phyloP scores from a whole-genome alignment of 768 basidiomycete genomes.

The Psilocybe cyanescens region DNA sequence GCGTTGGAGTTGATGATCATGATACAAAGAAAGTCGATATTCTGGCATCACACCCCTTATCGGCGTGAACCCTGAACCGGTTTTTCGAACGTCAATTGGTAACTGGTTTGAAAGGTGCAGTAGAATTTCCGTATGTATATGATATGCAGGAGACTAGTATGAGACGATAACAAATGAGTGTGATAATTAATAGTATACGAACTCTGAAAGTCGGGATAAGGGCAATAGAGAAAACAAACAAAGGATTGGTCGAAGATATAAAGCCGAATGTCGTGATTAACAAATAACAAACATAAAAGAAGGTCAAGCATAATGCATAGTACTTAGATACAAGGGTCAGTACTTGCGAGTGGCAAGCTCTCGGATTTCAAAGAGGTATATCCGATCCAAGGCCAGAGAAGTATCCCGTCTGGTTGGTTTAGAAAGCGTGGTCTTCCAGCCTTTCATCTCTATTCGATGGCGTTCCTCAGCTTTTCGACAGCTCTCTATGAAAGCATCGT shows the following conservation, averaged over 20 bases:
- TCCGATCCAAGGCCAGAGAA: conserved; percentile 56
- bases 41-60: neutral
- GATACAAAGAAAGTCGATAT: neutral
- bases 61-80: neutral
- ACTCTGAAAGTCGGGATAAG: conserved; percentile 15
- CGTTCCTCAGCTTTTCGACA: conserved; percentile 82
- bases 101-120: neutral
- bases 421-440: conserved; percentile 60
- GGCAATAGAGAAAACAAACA: conserved; percentile 29
- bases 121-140: conserved; percentile 7
- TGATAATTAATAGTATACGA: conserved; percentile 22
- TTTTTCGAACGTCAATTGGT: neutral
- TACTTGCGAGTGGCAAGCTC: conserved; percentile 87
- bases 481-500: conserved; percentile 70
- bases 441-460: conserved; percentile 83
- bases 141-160: neutral
- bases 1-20: conserved; percentile 10
- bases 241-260: conserved; percentile 1
- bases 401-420: conserved; percentile 32
- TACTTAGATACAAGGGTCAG: conserved; percentile 36
- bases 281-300: neutral
- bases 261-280: neutral
- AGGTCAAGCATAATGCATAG: conserved; percentile 14
- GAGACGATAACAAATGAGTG: conserved; percentile 25
- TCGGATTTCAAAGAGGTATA: conserved; percentile 79